These are phyloP conservation scores for Trichoderma koningiopsis DNA, from an alignment of 2,329 filamentous ascomycete genomes.

Conservation along the genomic window DNA sequence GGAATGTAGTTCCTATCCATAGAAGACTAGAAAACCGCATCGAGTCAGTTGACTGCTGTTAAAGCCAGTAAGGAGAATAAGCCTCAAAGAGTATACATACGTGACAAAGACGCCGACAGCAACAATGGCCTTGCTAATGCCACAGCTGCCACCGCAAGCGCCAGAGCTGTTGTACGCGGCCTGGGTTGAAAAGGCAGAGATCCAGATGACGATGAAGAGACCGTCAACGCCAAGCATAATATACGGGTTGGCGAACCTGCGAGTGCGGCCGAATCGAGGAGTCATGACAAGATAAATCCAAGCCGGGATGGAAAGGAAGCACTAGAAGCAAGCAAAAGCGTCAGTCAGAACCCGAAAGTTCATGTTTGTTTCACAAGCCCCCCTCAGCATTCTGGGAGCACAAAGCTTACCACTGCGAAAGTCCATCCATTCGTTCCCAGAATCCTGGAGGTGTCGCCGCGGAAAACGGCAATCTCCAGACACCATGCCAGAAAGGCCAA, in stretches of 20 bases:
- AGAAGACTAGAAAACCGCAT: constrained; percentile 49
- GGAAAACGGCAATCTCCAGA: constrained; percentile 63
- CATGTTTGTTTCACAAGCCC: not conserved
- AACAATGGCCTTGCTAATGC: constrained; percentile 64
- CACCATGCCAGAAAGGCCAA: constrained; percentile 59
- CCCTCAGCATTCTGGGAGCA: not conserved
- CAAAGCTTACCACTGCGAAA: constrained; percentile 60
- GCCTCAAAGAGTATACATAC: constrained; percentile 45
- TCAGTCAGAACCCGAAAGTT: not conserved
- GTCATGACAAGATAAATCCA: constrained; percentile 68
- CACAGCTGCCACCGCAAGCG: constrained; percentile 58
- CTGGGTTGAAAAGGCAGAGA: constrained; percentile 67
- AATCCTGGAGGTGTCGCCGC: constrained; percentile 49
- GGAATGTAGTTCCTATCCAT: constrained; percentile 54
- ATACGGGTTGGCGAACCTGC: constrained; percentile 62
- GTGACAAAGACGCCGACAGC: constrained; percentile 63
- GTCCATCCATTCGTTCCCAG: constrained; percentile 64
- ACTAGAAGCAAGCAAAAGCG: constrained; percentile 45
- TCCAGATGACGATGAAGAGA: constrained; percentile 63
- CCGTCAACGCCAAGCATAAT: constrained; percentile 62
- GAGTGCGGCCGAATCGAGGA: constrained; percentile 63
- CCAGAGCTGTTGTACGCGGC: constrained; percentile 63
- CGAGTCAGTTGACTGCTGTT: not conserved
- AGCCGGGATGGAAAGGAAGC: constrained; percentile 64
- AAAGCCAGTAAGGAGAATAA: not conserved